Conservation (phyloP, 306 rosid species). For the Vicia sativa region DNA sequence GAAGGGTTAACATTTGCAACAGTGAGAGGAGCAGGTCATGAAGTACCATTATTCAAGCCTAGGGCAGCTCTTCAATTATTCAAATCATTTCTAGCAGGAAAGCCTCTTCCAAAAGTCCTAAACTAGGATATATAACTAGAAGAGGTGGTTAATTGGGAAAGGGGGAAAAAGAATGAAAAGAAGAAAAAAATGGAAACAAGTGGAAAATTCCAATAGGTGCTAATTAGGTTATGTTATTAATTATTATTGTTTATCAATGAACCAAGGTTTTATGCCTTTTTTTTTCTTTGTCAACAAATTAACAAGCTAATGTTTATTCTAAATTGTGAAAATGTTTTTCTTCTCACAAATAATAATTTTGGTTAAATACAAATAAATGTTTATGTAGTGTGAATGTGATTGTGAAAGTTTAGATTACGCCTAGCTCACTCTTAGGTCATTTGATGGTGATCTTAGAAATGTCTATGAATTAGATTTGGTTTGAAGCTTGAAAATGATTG, state of each 20-base stretch:
- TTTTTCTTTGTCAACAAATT: slow-evolving; percentile 39
- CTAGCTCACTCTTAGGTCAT: too few relatives aligned
- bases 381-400: too few relatives aligned
- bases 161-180: not conserved
- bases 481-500: too few relatives aligned
- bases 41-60: slow-evolving; percentile 94
- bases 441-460: too few relatives aligned
- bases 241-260: slow-evolving; percentile 26
- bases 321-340: slow-evolving; percentile 20
- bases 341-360: not conserved
- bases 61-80: slow-evolving; percentile 88
- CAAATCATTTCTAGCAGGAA: slow-evolving; percentile 73
- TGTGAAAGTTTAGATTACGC: too few relatives aligned
- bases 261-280: slow-evolving; percentile 30
- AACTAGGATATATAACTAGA: slow-evolving; percentile 3
- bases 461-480: too few relatives aligned
- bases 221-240: slow-evolving; percentile 35
- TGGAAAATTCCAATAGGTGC: slow-evolving; percentile 28
- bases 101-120: slow-evolving; percentile 67
- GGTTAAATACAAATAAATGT: too few relatives aligned
- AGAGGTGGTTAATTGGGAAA: not conserved
- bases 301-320: slow-evolving; percentile 17
- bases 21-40: slow-evolving; percentile 99
- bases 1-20: slow-evolving; percentile 94
- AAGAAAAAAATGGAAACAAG: not conserved